A percentile compares a stretch with the other conserved stretches of the same genome.
These are phyloP conservation scores for Sporobolomyces phaffii DNA, from an alignment of 768 basidiomycete genomes.

Conservation along the genomic window DNA sequence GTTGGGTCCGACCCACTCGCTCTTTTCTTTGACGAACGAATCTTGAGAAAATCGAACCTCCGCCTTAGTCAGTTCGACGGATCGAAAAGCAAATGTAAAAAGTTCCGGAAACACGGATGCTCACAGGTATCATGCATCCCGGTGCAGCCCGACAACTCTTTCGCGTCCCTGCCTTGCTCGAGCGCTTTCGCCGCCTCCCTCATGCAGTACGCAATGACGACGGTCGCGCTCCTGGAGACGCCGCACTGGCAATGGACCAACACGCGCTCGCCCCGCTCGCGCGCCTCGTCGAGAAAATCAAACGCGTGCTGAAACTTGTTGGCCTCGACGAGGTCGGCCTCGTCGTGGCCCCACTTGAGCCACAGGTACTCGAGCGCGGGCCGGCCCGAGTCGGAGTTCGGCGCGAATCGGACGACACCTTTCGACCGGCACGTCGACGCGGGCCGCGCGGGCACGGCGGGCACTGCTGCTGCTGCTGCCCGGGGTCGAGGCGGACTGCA, in stretches of 20 bases:
- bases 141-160: constrained; percentile 33
- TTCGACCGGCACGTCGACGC: constrained; percentile 8
- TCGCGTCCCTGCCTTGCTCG: constrained; percentile 44
- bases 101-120: too few species aligned
- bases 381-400: constrained; percentile 50
- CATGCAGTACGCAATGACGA: constrained; percentile 88
- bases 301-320: constrained; percentile 73
- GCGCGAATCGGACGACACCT: constrained; percentile 30
- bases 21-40: constrained; percentile 80
- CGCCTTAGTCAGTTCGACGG: too few species aligned
- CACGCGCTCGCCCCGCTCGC: constrained; percentile 64
- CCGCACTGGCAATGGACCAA: constrained; percentile 70
- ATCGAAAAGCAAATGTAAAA: too few species aligned
- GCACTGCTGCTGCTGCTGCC: too few species aligned
- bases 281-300: constrained; percentile 69
- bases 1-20: constrained; percentile 80
- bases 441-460: not conserved
- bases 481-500: constrained; percentile 63
- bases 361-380: constrained; percentile 82
- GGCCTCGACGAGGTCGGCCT: constrained; percentile 68
- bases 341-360: constrained; percentile 80
- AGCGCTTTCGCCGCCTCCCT: constrained; percentile 70
- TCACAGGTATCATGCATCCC: constrained; percentile 77
- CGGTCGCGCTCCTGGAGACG: constrained; percentile 80
- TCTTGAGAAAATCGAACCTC: constrained; percentile 45